Percentiles rank a stretch among this genome's conserved stretches.
These are phyloP conservation scores for Fusarium miscanthi DNA, from an alignment of 2,329 filamentous ascomycete species.

Conservation along the genomic window DNA sequence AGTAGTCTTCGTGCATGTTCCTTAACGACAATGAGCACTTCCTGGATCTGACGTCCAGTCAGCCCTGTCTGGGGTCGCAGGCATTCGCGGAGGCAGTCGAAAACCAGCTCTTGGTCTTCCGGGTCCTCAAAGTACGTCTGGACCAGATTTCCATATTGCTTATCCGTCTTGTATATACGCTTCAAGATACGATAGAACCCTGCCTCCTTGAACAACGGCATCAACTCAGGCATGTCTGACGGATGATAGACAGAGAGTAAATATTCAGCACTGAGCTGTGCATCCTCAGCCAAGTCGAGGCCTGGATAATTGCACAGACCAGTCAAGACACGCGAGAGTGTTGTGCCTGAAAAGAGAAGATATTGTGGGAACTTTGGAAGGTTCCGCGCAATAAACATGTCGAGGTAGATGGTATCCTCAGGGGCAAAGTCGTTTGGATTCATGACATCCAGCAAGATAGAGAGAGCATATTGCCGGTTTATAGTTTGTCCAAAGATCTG, in stretches of 20 bases:
- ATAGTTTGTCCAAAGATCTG: slow-evolving; percentile 77
- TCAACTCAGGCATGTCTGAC: slow-evolving; percentile 78
- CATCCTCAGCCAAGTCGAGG: slow-evolving; percentile 86
- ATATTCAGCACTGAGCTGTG: slow-evolving; percentile 97
- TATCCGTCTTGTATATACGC: slow-evolving; percentile 82
- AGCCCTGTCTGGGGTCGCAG: slow-evolving; percentile 73
- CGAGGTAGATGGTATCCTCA: slow-evolving; percentile 90
- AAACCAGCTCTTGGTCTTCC: slow-evolving; percentile 79
- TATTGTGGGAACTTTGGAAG: slow-evolving; percentile 97
- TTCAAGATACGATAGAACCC: slow-evolving; percentile 93
- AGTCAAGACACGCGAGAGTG: slow-evolving; percentile 81
- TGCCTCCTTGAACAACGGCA: slow-evolving; percentile 81
- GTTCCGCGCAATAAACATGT: slow-evolving; percentile 98
- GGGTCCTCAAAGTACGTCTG: slow-evolving; percentile 87
- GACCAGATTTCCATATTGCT: slow-evolving; percentile 81
- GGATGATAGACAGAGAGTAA: slow-evolving; percentile 93
- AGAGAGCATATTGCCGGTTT: slow-evolving; percentile 91
- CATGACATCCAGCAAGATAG: slow-evolving; percentile 93
- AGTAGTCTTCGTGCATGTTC: slow-evolving; percentile 74
- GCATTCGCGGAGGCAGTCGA: slow-evolving; percentile 81
- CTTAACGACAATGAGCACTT: slow-evolving; percentile 75
- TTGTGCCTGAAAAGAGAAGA: slow-evolving; percentile 87
- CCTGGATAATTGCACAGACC: slow-evolving; percentile 88
- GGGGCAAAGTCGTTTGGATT: slow-evolving; percentile 77
- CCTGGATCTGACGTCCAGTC: slow-evolving; percentile 75